A percentile compares a stretch with the other conserved stretches of the same genome.
These are phyloP conservation scores for Fusarium succisae DNA, from an alignment of 2,329 filamentous ascomycete species.

Conservation along the genomic window DNA sequence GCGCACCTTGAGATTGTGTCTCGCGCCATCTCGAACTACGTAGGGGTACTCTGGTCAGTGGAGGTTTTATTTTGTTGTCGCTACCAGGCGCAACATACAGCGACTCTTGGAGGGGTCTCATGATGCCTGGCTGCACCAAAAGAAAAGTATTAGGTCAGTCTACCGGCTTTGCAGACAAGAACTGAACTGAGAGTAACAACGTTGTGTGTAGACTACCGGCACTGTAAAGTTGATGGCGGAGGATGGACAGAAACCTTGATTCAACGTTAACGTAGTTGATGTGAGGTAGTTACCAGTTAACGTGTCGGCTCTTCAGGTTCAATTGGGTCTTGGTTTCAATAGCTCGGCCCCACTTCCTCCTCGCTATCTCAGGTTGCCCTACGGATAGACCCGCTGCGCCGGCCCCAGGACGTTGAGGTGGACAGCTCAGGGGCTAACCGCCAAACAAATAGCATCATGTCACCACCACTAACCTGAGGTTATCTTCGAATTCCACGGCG, in stretches of 20 bases:
- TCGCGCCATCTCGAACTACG: slow-evolving; percentile 73
- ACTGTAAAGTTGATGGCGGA: slow-evolving; percentile 25
- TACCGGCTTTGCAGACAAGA: neutral
- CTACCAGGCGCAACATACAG: slow-evolving; percentile 44
- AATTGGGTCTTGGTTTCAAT: slow-evolving; percentile 20
- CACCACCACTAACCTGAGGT: neutral
- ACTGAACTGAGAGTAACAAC: neutral
- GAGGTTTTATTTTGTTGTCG: neutral
- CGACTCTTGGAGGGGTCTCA: slow-evolving; percentile 52
- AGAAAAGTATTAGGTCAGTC: neutral
- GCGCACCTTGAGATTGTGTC: slow-evolving; percentile 66
- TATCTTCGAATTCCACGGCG: slow-evolving; percentile 3
- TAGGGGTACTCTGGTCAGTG: slow-evolving; percentile 36
- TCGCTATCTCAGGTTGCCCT: neutral
- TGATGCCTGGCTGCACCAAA: slow-evolving; percentile 29
- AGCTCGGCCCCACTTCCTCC: slow-evolving; percentile 29
- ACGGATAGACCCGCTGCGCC: slow-evolving; percentile 2
- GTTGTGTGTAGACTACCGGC: neutral
- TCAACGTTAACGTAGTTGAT: neutral
- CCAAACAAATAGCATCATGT: slow-evolving; percentile 24
- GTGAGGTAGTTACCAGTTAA: neutral
- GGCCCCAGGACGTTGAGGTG: neutral
- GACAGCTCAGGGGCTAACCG: slow-evolving; percentile 27
- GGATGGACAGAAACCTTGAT: slow-evolving; percentile 21
- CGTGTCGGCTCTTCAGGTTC: slow-evolving; percentile 22